Conservation (phyloP, 306 rosid genomes). For the Aeschynomene evenia region DNA sequence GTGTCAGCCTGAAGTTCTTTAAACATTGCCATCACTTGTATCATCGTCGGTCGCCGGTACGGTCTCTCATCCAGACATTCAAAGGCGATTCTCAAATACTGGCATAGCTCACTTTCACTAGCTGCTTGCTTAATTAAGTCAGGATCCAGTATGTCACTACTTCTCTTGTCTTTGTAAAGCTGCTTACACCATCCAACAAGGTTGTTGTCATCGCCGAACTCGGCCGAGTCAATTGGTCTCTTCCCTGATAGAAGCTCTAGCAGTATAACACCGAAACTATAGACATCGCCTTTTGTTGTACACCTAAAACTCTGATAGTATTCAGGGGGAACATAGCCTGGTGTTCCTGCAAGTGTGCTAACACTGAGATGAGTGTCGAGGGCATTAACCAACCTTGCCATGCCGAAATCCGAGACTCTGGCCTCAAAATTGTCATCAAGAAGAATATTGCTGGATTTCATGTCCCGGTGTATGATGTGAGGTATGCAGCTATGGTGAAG, state of each 20-base stretch:
- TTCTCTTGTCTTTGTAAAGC: conserved; percentile 57
- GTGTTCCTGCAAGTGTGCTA: conserved; percentile 82
- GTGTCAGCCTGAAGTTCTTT: conserved; percentile 71
- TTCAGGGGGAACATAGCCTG: conserved; percentile 86
- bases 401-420: conserved; percentile 81
- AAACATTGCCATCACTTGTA: conserved; percentile 82
- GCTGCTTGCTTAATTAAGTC: conserved; percentile 46
- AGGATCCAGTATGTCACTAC: conserved; percentile 56
- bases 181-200: conserved; percentile 85
- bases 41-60: conserved; percentile 71
- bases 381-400: conserved; percentile 83
- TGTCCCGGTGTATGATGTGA: conserved; percentile 81
- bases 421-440: conserved; percentile 79
- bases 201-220: conserved; percentile 76
- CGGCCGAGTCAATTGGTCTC: conserved; percentile 59
- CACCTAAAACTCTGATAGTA: conserved; percentile 85
- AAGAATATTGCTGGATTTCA: conserved; percentile 87
- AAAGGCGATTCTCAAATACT: conserved; percentile 62
- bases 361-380: conserved; percentile 82
- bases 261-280: conserved; percentile 74
- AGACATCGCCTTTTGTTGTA: conserved; percentile 81
- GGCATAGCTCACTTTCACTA: conserved; percentile 47
- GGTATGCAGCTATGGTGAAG: conserved; percentile 87
- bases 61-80: conserved; percentile 75
- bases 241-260: conserved; percentile 75